A percentile compares a stretch with the other conserved stretches of the same genome.
Conservation (phyloP, 148 eudicot genomes). For the Rhododendron simsii region DNA sequence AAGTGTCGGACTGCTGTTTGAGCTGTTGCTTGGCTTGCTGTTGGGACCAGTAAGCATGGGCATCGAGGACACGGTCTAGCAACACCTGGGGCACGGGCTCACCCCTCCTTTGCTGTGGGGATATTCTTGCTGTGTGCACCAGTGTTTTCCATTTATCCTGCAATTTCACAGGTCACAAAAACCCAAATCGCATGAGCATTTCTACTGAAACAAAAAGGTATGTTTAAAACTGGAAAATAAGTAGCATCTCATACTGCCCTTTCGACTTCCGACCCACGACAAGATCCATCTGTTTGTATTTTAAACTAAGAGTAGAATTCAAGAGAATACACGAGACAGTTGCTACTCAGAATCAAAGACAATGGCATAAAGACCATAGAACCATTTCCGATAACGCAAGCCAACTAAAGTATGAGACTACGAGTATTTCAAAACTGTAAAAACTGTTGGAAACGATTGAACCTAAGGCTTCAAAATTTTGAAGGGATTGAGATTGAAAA, state of each 20-base stretch:
- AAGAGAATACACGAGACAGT: constrained; percentile 23
- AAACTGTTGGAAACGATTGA: background rate
- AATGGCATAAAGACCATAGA: background rate
- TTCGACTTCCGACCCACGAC: background rate
- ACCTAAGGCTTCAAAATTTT: background rate
- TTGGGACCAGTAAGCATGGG: constrained; percentile 87
- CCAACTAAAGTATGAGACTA: background rate
- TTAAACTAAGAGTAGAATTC: background rate
- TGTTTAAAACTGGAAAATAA: background rate
- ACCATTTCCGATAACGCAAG: constrained; percentile 10
- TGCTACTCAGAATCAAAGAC: background rate
- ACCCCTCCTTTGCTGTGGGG: constrained; percentile 95
- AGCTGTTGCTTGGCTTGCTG: constrained; percentile 74
- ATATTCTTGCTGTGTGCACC: constrained; percentile 92
- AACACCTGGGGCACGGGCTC: constrained; percentile 93
- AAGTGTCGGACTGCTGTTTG: constrained; percentile 53
- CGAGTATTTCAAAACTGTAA: background rate
- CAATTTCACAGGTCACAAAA: background rate
- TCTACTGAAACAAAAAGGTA: background rate
- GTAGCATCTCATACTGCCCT: background rate
- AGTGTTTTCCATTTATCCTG: constrained; percentile 98
- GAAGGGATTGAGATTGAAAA: background rate
- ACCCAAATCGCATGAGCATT: background rate
- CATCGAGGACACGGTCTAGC: constrained; percentile 71
- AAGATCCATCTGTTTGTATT: background rate